Conservation (phyloP, 2,329 filamentous ascomycete genomes). For the Ceratocystis diversiconidia region DNA sequence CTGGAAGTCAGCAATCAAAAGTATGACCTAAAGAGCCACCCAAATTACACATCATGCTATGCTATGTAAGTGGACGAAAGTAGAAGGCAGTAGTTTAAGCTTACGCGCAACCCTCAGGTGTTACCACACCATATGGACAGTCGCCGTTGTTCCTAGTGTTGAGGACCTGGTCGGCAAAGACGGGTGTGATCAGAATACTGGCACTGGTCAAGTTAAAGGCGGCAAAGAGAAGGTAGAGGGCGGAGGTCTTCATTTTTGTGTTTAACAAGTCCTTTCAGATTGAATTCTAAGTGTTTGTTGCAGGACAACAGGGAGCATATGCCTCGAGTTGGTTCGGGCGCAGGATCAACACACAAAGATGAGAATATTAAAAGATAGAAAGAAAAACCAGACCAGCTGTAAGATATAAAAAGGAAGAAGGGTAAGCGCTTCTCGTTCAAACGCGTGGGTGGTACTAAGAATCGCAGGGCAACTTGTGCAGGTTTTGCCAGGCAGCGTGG, state of each 20-base stretch:
- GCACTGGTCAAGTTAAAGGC: slow-evolving; percentile 35
- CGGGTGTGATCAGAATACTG: slow-evolving; percentile 42
- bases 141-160: slow-evolving; percentile 31
- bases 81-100: slow-evolving; percentile 21
- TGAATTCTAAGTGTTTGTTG: too few species aligned
- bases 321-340: neutral
- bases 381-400: slow-evolving; percentile 10
- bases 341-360: slow-evolving; percentile 10
- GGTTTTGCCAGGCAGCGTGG: neutral
- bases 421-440: neutral
- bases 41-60: neutral
- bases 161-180: slow-evolving; percentile 38
- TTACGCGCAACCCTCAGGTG: slow-evolving; percentile 44
- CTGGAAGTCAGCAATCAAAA: neutral
- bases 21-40: neutral
- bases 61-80: neutral
- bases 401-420: neutral
- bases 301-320: too few species aligned
- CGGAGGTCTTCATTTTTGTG: slow-evolving; percentile 28
- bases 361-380: neutral
- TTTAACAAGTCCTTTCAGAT: neutral
- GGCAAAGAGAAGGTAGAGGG: slow-evolving; percentile 29
- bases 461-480: neutral
- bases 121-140: slow-evolving; percentile 42
- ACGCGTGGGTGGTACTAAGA: neutral